A percentile compares a stretch with the other conserved stretches of the same genome.
phyloP scores from a whole-genome alignment of 1,284 basidiomycete species.

The Fomes fomentarius region DNA sequence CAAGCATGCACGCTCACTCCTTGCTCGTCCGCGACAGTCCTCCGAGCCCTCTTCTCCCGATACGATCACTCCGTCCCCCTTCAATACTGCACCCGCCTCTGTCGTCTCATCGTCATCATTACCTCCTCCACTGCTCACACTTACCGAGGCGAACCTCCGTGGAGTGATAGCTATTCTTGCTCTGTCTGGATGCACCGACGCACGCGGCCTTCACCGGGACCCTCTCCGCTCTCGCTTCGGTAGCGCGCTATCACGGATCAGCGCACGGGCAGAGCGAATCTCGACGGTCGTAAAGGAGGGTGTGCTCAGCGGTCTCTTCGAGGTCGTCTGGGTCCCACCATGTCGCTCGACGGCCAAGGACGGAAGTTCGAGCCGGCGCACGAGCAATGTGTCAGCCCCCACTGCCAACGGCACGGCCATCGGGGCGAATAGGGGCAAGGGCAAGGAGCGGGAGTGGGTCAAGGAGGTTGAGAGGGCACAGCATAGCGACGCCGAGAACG shows the following conservation, averaged over 20 bases:
- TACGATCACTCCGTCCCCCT: conserved; percentile 26
- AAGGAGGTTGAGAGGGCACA: conserved; percentile 23
- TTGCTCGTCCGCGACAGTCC: conserved; percentile 22
- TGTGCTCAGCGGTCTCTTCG: conserved; percentile 40
- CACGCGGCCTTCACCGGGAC: conserved; percentile 33
- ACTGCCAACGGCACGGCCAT: background rate
- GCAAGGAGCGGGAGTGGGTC: conserved; percentile 22
- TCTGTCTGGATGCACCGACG: conserved; percentile 37
- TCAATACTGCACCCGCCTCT: conserved; percentile 25
- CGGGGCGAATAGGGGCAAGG: conserved; percentile 13
- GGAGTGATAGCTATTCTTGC: conserved; percentile 39
- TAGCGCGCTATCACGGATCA: conserved; percentile 30
- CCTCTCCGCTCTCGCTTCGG: conserved; percentile 36
- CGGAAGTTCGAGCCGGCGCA: background rate
- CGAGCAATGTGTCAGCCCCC: background rate
- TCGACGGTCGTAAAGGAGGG: conserved; percentile 36
- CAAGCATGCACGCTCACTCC: conserved; percentile 33
- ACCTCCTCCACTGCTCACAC: conserved; percentile 16
- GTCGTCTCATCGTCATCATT: conserved; percentile 21
- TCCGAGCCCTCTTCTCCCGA: conserved; percentile 23
- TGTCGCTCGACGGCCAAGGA: conserved; percentile 1
- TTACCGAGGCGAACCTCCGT: conserved; percentile 33
- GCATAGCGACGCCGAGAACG: conserved; percentile 1
- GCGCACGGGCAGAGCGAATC: conserved; percentile 35
- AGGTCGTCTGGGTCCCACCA: conserved; percentile 31